Evolutionary conservation across 2,329 filamentous ascomycete species (phyloP).

Genomic region (Xylaria sp.): DNA sequence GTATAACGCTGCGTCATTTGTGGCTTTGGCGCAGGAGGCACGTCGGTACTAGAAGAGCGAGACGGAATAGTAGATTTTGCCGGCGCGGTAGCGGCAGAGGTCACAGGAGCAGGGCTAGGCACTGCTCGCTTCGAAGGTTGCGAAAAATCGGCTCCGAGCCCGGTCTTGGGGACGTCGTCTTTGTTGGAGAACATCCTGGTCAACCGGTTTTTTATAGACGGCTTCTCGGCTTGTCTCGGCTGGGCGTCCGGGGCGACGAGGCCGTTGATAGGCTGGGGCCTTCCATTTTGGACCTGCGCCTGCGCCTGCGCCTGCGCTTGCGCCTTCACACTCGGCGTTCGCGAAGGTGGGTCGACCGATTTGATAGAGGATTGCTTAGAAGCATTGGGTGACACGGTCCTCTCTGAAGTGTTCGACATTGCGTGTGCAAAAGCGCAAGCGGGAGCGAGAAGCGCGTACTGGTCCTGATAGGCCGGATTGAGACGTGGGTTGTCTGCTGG

Average conservation of each 20-base stretch:
- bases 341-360: conserved; percentile 47
- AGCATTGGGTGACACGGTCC: conserved; percentile 47
- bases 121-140: conserved; percentile 44
- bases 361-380: conserved; percentile 50
- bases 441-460: conserved; percentile 17
- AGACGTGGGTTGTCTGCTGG: conserved; percentile 35
- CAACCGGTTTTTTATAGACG: conserved; percentile 70
- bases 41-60: conserved; percentile 45
- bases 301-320: background rate
- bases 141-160: conserved; percentile 50
- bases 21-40: conserved; percentile 45
- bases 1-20: conserved; percentile 60
- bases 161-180: conserved; percentile 56
- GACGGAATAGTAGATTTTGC: conserved; percentile 47
- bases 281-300: conserved; percentile 43
- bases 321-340: conserved; percentile 46
- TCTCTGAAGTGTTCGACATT: conserved; percentile 50
- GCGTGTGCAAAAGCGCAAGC: conserved; percentile 24
- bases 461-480: conserved; percentile 26
- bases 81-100: conserved; percentile 50
- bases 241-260: conserved; percentile 48
- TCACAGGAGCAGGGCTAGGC: conserved; percentile 45
- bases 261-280: conserved; percentile 45
- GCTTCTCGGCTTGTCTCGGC: conserved; percentile 60
- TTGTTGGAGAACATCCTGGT: conserved; percentile 73